Percentiles rank a stretch among this genome's conserved stretches.
These are phyloP conservation scores for Venturia nashicola DNA, from an alignment of 2,329 filamentous ascomycete genomes.

Conservation along the genomic window DNA sequence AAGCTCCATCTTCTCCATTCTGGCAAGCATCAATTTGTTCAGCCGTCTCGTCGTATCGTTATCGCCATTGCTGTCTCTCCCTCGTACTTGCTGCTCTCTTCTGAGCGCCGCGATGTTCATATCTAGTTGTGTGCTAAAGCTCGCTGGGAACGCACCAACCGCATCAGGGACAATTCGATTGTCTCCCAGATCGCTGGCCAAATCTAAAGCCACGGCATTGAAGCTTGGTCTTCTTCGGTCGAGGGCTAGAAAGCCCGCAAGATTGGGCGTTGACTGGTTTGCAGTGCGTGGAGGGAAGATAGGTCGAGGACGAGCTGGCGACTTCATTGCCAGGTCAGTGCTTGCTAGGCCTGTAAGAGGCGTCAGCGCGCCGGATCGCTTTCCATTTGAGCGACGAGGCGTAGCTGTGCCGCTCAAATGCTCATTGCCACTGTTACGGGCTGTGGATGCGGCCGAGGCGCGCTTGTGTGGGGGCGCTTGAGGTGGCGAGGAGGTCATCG, in stretches of 20 bases:
- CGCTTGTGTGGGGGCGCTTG: constrained; percentile 17
- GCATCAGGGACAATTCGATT: constrained; percentile 46
- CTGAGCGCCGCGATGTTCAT: constrained; percentile 20
- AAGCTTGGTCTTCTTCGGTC: constrained; percentile 16
- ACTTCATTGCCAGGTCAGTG: not conserved
- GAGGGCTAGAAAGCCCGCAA: constrained; percentile 41
- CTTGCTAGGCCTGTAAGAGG: not conserved
- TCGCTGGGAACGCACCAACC: constrained; percentile 54
- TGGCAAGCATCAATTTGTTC: constrained; percentile 66
- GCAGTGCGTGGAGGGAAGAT: constrained; percentile 40
- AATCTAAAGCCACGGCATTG: constrained; percentile 41
- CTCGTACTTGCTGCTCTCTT: constrained; percentile 17
- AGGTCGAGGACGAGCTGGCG: constrained; percentile 38
- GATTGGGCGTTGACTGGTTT: constrained; percentile 44
- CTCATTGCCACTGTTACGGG: not conserved
- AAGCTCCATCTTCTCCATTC: constrained; percentile 89
- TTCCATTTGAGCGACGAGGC: constrained; percentile 15
- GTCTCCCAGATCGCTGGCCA: constrained; percentile 61
- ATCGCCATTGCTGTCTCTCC: constrained; percentile 19
- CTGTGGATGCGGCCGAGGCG: constrained; percentile 14
- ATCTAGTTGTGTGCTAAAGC: constrained; percentile 57
- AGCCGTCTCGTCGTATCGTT: constrained; percentile 51
- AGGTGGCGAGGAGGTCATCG: constrained; percentile 17
- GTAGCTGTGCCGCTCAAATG: not conserved
- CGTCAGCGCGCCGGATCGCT: not conserved